phyloP scores from a whole-genome alignment of 257 asterid species.

The Nicotiana sylvestris region DNA sequence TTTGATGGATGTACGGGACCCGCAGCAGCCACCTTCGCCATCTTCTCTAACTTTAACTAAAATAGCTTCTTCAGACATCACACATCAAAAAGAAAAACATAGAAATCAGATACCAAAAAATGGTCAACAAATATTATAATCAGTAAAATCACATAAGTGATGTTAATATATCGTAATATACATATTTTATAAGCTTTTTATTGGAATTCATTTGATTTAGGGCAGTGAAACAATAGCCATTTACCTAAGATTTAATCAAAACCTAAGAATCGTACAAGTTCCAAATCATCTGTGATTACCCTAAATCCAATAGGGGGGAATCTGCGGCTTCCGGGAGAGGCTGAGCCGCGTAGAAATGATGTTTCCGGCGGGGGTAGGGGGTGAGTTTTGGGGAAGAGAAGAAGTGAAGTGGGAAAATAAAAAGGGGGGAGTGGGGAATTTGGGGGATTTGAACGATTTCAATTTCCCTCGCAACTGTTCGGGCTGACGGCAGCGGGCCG shows the following conservation, averaged over 20 bases:
- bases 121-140: neutral
- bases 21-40: slow-evolving; percentile 64
- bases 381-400: neutral
- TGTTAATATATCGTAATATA: neutral
- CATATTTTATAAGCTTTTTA: neutral
- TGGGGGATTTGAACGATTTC: slow-evolving; percentile 6
- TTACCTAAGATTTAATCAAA: neutral
- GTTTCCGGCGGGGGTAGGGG: neutral
- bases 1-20: slow-evolving; percentile 45
- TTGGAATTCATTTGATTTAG: neutral
- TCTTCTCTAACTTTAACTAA: slow-evolving; percentile 24
- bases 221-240: neutral
- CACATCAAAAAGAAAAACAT: neutral
- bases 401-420: neutral
- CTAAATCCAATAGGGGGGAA: neutral
- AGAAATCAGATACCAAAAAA: neutral
- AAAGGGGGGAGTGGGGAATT: neutral
- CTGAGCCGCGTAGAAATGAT: neutral
- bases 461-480: slow-evolving; percentile 13
- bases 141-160: neutral
- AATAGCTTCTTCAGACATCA: neutral
- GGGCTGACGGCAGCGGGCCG: neutral
- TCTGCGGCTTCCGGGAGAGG: neutral
- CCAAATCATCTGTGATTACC: neutral
- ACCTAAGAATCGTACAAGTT: neutral